Percentiles rank a stretch among this genome's conserved stretches.
phyloP scores from a whole-genome alignment of 2,329 filamentous ascomycete species.

The Tolypocladium amazonense region DNA sequence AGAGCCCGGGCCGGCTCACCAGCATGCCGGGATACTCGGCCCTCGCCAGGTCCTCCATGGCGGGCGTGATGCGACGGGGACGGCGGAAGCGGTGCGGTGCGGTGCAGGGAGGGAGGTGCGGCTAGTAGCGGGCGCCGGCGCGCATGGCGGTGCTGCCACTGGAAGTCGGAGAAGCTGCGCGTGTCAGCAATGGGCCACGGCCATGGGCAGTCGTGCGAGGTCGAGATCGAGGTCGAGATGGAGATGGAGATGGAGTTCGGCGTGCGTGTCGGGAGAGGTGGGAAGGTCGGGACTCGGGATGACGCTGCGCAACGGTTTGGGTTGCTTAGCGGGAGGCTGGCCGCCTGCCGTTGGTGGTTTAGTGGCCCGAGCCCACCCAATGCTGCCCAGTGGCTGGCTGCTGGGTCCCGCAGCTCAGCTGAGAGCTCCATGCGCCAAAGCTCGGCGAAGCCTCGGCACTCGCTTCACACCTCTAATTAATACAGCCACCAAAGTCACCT shows the following conservation, averaged over 20 bases:
- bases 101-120: constrained; percentile 4
- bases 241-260: too few relatives aligned
- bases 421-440: background rate
- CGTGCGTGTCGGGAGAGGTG: constrained; percentile 1
- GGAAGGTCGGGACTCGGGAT: background rate
- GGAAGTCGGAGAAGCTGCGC: constrained; percentile 2
- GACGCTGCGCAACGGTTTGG: background rate
- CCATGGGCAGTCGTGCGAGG: constrained; percentile 1
- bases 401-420: background rate
- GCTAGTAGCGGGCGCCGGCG: constrained; percentile 5
- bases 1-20: constrained; percentile 45
- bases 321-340: background rate
- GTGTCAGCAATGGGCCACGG: constrained; percentile 4
- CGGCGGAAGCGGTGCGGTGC: constrained; percentile 17
- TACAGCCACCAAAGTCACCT: too few relatives aligned
- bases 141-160: constrained; percentile 8
- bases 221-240: too few relatives aligned
- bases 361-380: background rate
- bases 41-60: constrained; percentile 69
- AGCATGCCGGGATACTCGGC: constrained; percentile 90
- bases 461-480: too few relatives aligned
- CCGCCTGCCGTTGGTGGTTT: background rate
- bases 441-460: background rate
- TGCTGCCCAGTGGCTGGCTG: background rate
- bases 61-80: constrained; percentile 17